These are phyloP conservation scores for Pseudocercospora musae DNA, from an alignment of 2,329 filamentous ascomycete species.

Conservation along the genomic window DNA sequence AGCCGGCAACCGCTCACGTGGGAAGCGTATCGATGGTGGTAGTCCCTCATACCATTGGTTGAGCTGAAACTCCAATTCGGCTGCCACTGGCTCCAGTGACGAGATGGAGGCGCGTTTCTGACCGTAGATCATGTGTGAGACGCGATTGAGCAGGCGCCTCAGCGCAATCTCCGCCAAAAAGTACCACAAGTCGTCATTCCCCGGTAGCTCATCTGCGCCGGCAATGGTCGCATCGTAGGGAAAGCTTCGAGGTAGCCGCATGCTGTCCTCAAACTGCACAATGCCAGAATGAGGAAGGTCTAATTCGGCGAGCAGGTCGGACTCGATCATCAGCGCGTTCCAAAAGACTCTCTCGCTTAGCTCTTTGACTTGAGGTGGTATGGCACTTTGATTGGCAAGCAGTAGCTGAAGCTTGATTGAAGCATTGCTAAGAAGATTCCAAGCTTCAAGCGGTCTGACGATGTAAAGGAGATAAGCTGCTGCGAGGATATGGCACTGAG, in stretches of 20 bases:
- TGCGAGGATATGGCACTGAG: constrained; percentile 76
- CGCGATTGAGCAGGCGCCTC: constrained; percentile 59
- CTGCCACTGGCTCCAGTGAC: constrained; percentile 72
- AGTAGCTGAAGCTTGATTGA: constrained; percentile 79
- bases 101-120: constrained; percentile 62
- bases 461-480: constrained; percentile 81
- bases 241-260: constrained; percentile 74
- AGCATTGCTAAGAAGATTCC: constrained; percentile 74
- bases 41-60: constrained; percentile 82
- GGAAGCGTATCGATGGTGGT: constrained; percentile 71
- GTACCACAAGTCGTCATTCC: constrained; percentile 79
- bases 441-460: constrained; percentile 77
- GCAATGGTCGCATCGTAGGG: constrained; percentile 64
- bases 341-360: constrained; percentile 77
- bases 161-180: constrained; percentile 80
- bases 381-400: constrained; percentile 67
- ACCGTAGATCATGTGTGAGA: constrained; percentile 32
- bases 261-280: constrained; percentile 75
- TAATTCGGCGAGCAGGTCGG: constrained; percentile 71
- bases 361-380: constrained; percentile 68
- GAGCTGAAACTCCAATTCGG: constrained; percentile 77
- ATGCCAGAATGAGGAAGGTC: constrained; percentile 81
- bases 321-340: constrained; percentile 79
- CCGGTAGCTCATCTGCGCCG: constrained; percentile 35
- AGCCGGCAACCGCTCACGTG: constrained; percentile 64